A percentile compares a stretch with the other conserved stretches of the same genome.
These are phyloP conservation scores for Pelargonium citronellum DNA, from an alignment of 441 rosid genomes.

Conservation along the genomic window DNA sequence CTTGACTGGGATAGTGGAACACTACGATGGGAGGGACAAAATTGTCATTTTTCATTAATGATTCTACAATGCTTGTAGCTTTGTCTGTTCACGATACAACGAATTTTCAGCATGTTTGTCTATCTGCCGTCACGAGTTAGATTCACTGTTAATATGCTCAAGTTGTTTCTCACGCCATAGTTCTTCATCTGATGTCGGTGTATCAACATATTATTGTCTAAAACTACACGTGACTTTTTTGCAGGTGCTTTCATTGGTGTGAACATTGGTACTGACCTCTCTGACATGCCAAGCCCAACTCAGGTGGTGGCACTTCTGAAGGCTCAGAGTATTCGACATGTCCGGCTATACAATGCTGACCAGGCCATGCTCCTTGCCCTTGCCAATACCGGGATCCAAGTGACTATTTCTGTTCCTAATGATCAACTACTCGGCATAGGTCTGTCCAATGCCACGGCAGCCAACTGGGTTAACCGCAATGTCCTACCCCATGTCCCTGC, in stretches of 20 bases:
- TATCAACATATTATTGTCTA: neutral
- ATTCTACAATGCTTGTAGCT: too few relatives aligned
- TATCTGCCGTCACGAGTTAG: too few relatives aligned
- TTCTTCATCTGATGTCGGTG: neutral
- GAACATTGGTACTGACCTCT: slow-evolving; percentile 21
- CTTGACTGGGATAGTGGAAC: too few relatives aligned
- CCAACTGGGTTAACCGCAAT: slow-evolving; percentile 20
- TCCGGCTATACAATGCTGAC: slow-evolving; percentile 19
- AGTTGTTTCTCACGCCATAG: neutral
- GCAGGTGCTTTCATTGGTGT: slow-evolving; percentile 13
- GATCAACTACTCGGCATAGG: slow-evolving; percentile 16
- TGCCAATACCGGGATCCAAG: slow-evolving; percentile 19
- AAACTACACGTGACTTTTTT: neutral
- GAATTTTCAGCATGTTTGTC: too few relatives aligned
- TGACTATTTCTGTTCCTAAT: slow-evolving; percentile 17
- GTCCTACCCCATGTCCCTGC: slow-evolving; percentile 22
- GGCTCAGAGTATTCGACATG: slow-evolving; percentile 11
- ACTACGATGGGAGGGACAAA: too few relatives aligned
- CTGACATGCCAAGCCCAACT: slow-evolving; percentile 14
- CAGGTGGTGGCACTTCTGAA: slow-evolving; percentile 16
- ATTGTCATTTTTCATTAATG: too few relatives aligned
- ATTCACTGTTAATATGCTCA: too few relatives aligned
- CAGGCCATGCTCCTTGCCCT: slow-evolving; percentile 17
- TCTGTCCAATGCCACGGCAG: slow-evolving; percentile 16
- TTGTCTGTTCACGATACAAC: too few relatives aligned